Evolutionary conservation across 2,329 filamentous ascomycete genomes (phyloP), one percentile per base, ranked within the genome.

Genomic region (Fusarium heterosporum): DNA sequence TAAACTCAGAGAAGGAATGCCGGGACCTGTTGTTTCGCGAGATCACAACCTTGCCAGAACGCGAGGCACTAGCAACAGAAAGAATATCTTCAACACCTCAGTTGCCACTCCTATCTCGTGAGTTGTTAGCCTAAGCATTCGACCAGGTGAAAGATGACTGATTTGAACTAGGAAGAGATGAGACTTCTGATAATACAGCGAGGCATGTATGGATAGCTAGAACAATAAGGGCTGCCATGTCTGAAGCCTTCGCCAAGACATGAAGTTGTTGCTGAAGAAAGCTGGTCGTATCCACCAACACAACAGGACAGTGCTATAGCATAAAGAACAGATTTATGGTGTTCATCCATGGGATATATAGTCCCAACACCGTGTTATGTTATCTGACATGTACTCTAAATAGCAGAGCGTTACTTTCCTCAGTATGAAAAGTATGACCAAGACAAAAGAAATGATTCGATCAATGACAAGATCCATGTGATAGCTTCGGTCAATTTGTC

Each of bases 151-250:
- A 10, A 14, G 1, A 17, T 3, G 2, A 16, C 41, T 72, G 16
- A 72, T 25, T 7, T 6, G 1, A 6, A 3, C 0, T 7, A 67
- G 62, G 39, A 4, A 50, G n/a, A 14, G 22, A 58, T 6, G 41
- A 49, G 3, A 41, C 46, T 4, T 19, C 26, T 1, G 61, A 66
- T 13, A 64, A 63, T 3, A 63, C 66, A 4, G 61, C 68, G 4
- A 54, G 38, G 16, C 77, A 71, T 52, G 71, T 73, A 13, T 71
- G 73, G 68, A 75, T 78, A 52, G 71, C 73, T 32, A 72, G 67
- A 38, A 77, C 76, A 10, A 73, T 77, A 28, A 72, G 73, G 7
- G 52, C 72, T 6, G 75, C 75, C 29, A 75, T 77, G 69, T 61
- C 68, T 11, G 66, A 68, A 7, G 68, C 72, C 2, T 25, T 72